These are phyloP conservation scores for Uromyces viciae-fabae DNA, from an alignment of 1,284 basidiomycete genomes.

Conservation along the genomic window DNA sequence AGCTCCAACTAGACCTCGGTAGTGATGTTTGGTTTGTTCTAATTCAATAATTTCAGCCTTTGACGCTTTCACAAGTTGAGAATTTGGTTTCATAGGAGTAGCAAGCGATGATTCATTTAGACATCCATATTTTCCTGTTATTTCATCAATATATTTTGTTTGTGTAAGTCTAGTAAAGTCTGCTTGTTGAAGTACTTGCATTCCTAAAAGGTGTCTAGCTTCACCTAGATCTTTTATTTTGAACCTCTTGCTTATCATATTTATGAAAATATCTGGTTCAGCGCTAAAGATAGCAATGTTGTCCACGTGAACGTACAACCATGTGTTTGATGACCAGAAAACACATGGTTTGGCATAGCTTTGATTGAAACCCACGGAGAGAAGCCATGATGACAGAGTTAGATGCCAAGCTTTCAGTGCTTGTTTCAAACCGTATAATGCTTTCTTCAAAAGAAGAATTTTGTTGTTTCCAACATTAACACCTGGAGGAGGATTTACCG, in stretches of 20 bases:
- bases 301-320: constrained; percentile 1
- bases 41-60: neutral
- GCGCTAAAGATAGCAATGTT: no score
- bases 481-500: neutral
- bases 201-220: neutral
- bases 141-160: neutral
- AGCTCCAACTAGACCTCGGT: neutral
- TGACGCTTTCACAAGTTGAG: neutral
- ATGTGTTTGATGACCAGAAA: neutral
- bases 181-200: neutral
- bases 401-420: neutral
- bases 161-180: no score
- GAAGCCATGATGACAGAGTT: neutral
- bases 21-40: neutral
- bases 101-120: neutral
- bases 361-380: neutral
- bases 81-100: neutral
- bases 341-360: neutral
- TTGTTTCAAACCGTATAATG: constrained; percentile 14
- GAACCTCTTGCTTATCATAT: neutral
- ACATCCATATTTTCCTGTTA: neutral
- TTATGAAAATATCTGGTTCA: neutral
- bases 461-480: neutral
- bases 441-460: neutral
- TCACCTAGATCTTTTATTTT: neutral